A percentile compares a stretch with the other conserved stretches of the same genome.
Evolutionary conservation across 306 rosid species (phyloP).

Genomic region (Fragaria iinumae): DNA sequence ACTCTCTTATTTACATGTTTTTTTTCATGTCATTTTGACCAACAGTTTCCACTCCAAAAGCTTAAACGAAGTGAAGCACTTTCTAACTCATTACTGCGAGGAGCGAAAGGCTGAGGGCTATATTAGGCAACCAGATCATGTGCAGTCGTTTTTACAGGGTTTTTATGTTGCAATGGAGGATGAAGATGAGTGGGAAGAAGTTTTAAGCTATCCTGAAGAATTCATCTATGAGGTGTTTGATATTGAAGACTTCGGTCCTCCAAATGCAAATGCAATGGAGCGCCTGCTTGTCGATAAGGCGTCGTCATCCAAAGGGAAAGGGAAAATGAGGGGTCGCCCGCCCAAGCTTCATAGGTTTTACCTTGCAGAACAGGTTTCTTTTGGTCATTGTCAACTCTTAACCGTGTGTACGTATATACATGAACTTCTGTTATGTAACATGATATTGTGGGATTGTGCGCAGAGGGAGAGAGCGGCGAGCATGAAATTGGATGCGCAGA

Average conservation of each 20-base stretch:
- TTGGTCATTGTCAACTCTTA: background rate
- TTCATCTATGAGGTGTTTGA: background rate
- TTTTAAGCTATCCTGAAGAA: background rate
- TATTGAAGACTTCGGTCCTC: background rate
- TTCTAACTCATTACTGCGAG: conserved; percentile 37
- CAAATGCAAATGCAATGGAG: background rate
- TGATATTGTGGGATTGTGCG: too few species aligned
- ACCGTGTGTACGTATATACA: background rate
- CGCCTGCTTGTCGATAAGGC: background rate
- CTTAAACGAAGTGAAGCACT: conserved; percentile 47
- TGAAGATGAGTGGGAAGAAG: conserved; percentile 29
- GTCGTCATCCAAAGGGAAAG: background rate
- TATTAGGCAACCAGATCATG: background rate
- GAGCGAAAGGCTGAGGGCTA: conserved; percentile 38
- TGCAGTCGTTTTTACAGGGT: background rate
- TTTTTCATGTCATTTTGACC: background rate
- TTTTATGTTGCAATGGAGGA: conserved; percentile 4
- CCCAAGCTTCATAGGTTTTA: background rate
- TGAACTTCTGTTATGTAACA: background rate
- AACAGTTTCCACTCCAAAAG: conserved; percentile 40
- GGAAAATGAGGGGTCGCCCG: background rate
- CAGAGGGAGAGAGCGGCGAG: too few species aligned
- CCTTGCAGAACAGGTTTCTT: conserved; percentile 48
- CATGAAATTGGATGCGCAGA: conserved; percentile 30
- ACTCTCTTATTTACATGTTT: background rate